These are phyloP conservation scores for Grigorovia transvaalensis DNA, from an alignment of 805 yeast genomes.

Conservation along the genomic window DNA sequence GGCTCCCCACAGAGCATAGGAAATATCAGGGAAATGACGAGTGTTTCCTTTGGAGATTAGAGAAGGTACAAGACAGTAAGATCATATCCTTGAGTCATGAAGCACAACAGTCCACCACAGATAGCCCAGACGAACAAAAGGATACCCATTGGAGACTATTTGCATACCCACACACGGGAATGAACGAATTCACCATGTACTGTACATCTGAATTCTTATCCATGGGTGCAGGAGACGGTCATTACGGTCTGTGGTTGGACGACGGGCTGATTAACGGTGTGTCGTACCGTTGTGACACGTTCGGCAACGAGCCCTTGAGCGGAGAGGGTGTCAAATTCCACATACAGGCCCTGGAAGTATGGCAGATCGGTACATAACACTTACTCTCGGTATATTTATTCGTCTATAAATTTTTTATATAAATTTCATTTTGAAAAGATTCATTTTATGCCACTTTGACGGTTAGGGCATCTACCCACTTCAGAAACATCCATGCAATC, in stretches of 20 bases:
- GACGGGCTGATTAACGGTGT: slow-evolving; percentile 67
- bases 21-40: slow-evolving; percentile 90
- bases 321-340: slow-evolving; percentile 53
- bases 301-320: slow-evolving; percentile 77
- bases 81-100: slow-evolving; percentile 3
- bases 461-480: no score
- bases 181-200: slow-evolving; percentile 76
- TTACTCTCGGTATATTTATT: no score
- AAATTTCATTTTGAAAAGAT: neutral
- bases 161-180: slow-evolving; percentile 81
- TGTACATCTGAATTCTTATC: slow-evolving; percentile 70
- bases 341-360: slow-evolving; percentile 69
- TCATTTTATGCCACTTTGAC: neutral
- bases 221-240: slow-evolving; percentile 88
- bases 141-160: slow-evolving; percentile 40
- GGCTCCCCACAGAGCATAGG: slow-evolving; percentile 59
- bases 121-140: neutral
- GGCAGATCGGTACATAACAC: slow-evolving; percentile 70
- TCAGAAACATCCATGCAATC: neutral
- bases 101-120: neutral
- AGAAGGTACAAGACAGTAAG: slow-evolving; percentile 29
- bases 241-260: slow-evolving; percentile 85
- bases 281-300: slow-evolving; percentile 67
- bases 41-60: slow-evolving; percentile 84
- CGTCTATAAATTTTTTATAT: no score